Evolutionary conservation across 75 land plant species (phyloP), one percentile per base, ranked within the genome.

Genomic region (Chamaecyparis obtusa): DNA sequence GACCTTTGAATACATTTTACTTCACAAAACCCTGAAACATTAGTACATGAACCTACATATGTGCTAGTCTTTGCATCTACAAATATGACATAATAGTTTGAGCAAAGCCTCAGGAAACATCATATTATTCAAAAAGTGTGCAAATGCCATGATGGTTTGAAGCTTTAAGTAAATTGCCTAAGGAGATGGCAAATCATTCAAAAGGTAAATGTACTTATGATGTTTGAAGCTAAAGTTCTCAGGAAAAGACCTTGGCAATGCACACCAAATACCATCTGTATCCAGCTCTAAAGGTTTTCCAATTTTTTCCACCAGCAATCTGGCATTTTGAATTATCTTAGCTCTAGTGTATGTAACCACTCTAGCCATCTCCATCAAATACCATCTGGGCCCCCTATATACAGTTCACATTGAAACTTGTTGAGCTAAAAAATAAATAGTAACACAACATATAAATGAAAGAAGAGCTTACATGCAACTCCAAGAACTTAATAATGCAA

Each of bases 231-330:
- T 94, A 89, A 95, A 98, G 85, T 94, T 98, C 87, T 98, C 99
- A 71, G 99, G 99, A 84, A 98, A 98, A 60, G 99, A 98, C 84
- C 95, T 97, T 48, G 99, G 99, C 64, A 98, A 91, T 15, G 89
- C 94, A 96, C 99, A 98, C 99, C 99, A 98, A 83, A 98, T 98
- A 51, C 99, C 99, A 94, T 98, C 99, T 77, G 99, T 98, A 87
- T 98, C 99, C 84, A 98, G 91, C 88, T 98, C 99, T 46, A 98
- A 91, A 79, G 99, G 99, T 84, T 94, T 96, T 41, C 99, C 99
- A 87, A 98, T 97, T 85, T 95, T 98, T 85, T 98, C 97, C 72
- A 98, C 93, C 43, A 98, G 89, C 46, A 96, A 86, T 15, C 96
- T 96, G 87, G 99, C 99, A 95, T 97, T 98, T 83, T 98, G 99